Evolutionary conservation across 495 filamentous ascomycete species (phyloP), one percentile per base, ranked within the genome.

Genomic region (Penicilliopsis zonata): DNA sequence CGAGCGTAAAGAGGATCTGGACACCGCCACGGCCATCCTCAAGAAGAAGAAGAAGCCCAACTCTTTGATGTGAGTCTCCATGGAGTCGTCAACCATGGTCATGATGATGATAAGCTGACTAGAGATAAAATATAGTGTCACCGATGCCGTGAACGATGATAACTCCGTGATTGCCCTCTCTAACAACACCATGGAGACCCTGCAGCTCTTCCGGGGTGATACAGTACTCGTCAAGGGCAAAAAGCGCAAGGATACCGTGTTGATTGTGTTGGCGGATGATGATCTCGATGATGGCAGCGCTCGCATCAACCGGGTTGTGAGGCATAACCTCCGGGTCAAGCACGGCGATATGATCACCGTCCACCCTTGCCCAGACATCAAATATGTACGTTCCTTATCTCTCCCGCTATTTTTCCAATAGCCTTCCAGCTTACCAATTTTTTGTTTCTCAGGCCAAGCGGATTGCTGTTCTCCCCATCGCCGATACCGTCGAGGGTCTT

Each of bases 31-130:
- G 12, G 90, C 90, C 43, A 98, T 98, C 41, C 74, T 98, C 43
- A 95, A 94, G 69, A 95, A 94, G 73, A 98, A 98, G 77, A 98
- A 98, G 86, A 98, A 98, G 86, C 86, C 86, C 38, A 98, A 98
- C 65, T 86, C 83, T 38, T 61, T 98, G 60, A 93, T 96, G 85
- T 87, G 70, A 49, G 81, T 59, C 42, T 22, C 14, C n/a, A n/a
- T n/a, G n/a, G n/a, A n/a, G n/a, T n/a, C n/a, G n/a, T n/a, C n/a
- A n/a, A n/a, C n/a, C n/a, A n/a, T n/a, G n/a, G n/a, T n/a, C n/a
- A n/a, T n/a, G n/a, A n/a, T 12, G 17, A 23, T 31, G 21, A 15
- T 12, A 14, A 24, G 25, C 30, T 29, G 17, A 37, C 30, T 46
- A 47, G 65, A 72, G 36, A 72, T 30, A 29, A 41, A 41, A 48